Evolutionary conservation across 441 rosid species (phyloP), one percentile per base, ranked within the genome.

Genomic region (Adansonia grandidieri): DNA sequence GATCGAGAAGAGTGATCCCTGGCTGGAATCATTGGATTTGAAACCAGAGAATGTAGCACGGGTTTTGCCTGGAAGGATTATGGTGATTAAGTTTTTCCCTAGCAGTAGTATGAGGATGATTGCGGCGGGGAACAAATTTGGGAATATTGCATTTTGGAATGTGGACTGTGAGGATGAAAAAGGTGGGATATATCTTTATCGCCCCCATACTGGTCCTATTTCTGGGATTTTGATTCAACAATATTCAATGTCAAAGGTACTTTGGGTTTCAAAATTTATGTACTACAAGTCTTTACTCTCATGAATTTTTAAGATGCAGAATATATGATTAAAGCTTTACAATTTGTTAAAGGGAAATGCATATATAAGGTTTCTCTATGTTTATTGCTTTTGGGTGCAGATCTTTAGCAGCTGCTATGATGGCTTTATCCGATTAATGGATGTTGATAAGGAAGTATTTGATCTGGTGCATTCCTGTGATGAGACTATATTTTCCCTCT

Each of bases 121-220:
- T 85, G 89, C 85, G 17, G 94, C 86, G 0, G 99, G 99, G 56
- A 91, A 85, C 76, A 89, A 90, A 79, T 54, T 40, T 63, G 97
- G 98, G 42, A 80, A 92, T 80, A 79, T 95, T 58, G 90, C 89
- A 22, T 93, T 92, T 80, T 93, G 97, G 98, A 89, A 92, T 82
- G 54, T 89, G 86, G 86, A 89, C 78, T 69, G 81, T 56, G 19
- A 81, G 51, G 80, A 73, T 54, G 88, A 84, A 19, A 85, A 78
- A 0, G 74, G 84, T 77, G 95, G 91, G 69, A 86, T 89, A 24
- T 89, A 81, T 84, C 76, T 91, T 78, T 95, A 88, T 76, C 81
- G 17, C 5, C 89, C 87, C 0, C 98, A 95, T 80, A 69, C 78
- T 1, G 86, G 82, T 64, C 94, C 96, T 0, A 79, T 93, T 80